These are phyloP conservation scores for Apocynum venetum DNA, from an alignment of 257 asterid genomes.

Conservation along the genomic window DNA sequence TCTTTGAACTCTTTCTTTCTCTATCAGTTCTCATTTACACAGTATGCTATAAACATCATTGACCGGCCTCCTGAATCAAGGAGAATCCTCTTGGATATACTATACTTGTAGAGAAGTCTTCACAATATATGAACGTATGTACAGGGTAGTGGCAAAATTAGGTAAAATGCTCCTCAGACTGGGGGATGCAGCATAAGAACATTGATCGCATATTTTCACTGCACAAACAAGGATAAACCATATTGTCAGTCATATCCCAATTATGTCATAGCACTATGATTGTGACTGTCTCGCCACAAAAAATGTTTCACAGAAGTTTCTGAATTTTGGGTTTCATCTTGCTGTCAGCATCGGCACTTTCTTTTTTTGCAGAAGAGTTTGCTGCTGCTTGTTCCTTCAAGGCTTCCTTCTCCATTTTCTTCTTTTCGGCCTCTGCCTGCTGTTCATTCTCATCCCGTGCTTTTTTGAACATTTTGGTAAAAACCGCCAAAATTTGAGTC, in stretches of 20 bases:
- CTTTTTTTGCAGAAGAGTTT: slow-evolving; percentile 68
- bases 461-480: slow-evolving; percentile 80
- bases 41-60: slow-evolving; percentile 2
- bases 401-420: slow-evolving; percentile 89
- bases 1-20: not conserved
- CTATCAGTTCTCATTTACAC: slow-evolving; percentile 7
- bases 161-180: not conserved
- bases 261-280: not conserved
- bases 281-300: not conserved
- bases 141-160: not conserved
- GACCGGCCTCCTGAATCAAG: not conserved
- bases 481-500: slow-evolving; percentile 78
- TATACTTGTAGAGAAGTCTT: not conserved
- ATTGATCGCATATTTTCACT: no score
- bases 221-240: not conserved
- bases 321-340: slow-evolving; percentile 39
- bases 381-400: slow-evolving; percentile 72
- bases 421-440: slow-evolving; percentile 85
- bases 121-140: not conserved
- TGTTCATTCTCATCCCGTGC: slow-evolving; percentile 83
- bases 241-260: not conserved
- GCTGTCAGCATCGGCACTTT: slow-evolving; percentile 63
- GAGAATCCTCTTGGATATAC: slow-evolving; percentile 5
- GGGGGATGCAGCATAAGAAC: not conserved
- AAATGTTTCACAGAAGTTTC: slow-evolving; percentile 34